Evolutionary conservation across 2,329 filamentous ascomycete genomes (phyloP).

Genomic region (Setomelanomma holmii): DNA sequence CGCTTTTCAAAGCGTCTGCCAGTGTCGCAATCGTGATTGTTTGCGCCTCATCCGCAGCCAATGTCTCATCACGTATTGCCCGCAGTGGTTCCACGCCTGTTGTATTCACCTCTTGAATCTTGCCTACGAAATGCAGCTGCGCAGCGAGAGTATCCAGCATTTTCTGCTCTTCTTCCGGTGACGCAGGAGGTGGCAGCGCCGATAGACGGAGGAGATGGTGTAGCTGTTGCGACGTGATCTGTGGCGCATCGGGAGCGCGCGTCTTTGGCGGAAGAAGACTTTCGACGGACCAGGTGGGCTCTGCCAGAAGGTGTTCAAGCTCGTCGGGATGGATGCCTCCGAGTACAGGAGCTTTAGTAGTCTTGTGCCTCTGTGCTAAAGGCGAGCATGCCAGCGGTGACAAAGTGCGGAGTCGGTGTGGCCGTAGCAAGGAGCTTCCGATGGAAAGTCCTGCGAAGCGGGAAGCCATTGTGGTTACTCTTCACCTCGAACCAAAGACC

Average conservation of each 20-base stretch:
- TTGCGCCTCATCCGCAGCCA: constrained; percentile 60
- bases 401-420: background rate
- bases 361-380: background rate
- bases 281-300: constrained; percentile 83
- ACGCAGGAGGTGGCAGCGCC: constrained; percentile 77
- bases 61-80: constrained; percentile 82
- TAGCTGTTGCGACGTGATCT: constrained; percentile 71
- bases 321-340: constrained; percentile 32
- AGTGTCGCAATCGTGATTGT: constrained; percentile 67
- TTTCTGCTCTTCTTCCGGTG: constrained; percentile 66
- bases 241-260: constrained; percentile 37
- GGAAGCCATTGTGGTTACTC: too few relatives aligned
- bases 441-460: too few relatives aligned
- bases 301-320: constrained; percentile 60
- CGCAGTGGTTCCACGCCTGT: constrained; percentile 74
- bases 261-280: constrained; percentile 68
- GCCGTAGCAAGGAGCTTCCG: background rate
- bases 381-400: background rate
- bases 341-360: constrained; percentile 3
- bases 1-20: constrained; percentile 62
- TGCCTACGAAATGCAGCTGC: constrained; percentile 89
- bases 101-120: constrained; percentile 82
- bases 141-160: constrained; percentile 79
- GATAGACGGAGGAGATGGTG: constrained; percentile 88
- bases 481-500: too few relatives aligned